A percentile compares a stretch with the other conserved stretches of the same genome.
These are phyloP conservation scores for Knufia petricola DNA, from an alignment of 2,329 filamentous ascomycete species.

Conservation along the genomic window DNA sequence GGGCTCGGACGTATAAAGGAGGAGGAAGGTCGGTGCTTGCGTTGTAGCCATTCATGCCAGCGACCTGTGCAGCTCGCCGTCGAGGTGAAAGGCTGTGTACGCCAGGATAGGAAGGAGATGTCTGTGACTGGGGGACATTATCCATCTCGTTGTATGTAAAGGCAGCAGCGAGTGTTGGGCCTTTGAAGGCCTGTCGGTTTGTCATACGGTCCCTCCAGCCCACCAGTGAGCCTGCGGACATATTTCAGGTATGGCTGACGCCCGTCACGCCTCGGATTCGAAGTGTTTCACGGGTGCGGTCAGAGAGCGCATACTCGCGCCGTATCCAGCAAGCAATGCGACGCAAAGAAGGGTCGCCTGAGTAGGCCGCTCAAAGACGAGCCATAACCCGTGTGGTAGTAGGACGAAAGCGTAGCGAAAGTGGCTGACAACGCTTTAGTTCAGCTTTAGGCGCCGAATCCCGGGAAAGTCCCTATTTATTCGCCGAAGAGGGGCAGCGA, in stretches of 20 bases:
- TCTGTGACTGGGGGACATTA: constrained; percentile 11
- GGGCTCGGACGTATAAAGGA: constrained; percentile 75
- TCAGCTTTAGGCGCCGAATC: not conserved
- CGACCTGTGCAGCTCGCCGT: constrained; percentile 20
- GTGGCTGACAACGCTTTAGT: not conserved
- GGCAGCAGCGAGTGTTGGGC: constrained; percentile 26
- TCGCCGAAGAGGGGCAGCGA: not conserved
- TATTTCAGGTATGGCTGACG: not conserved
- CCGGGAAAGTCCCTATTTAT: not conserved
- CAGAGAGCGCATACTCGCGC: constrained; percentile 1
- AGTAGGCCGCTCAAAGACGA: not conserved
- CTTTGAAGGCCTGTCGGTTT: constrained; percentile 15
- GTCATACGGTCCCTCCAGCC: constrained; percentile 1
- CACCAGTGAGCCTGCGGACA: constrained; percentile 9
- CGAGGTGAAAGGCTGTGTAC: constrained; percentile 19
- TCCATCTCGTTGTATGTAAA: constrained; percentile 34
- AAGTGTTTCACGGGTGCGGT: not conserved
- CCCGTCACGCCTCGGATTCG: not conserved
- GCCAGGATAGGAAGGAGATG: constrained; percentile 9
- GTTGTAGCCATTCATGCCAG: constrained; percentile 42
- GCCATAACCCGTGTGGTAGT: not conserved
- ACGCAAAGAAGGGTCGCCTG: constrained; percentile 1
- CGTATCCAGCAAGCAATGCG: not conserved
- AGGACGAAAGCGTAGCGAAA: constrained; percentile 2
- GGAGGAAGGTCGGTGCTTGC: constrained; percentile 34